phyloP scores from a whole-genome alignment of 2,329 filamentous ascomycete genomes.

The Gaeumannomyces sp. region DNA sequence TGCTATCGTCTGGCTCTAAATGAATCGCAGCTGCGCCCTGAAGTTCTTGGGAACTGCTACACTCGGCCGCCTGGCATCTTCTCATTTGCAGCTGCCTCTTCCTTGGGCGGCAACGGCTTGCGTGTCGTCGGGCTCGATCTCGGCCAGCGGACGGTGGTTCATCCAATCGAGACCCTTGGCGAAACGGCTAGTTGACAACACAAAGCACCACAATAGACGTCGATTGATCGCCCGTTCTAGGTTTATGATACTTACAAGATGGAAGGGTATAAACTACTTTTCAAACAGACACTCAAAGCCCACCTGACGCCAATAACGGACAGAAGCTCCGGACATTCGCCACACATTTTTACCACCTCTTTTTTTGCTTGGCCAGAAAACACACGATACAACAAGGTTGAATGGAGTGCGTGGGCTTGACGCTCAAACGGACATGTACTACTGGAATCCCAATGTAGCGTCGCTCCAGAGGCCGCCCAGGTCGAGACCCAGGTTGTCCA shows the following conservation, averaged over 20 bases:
- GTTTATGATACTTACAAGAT: neutral
- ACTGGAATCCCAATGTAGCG: conserved; percentile 18
- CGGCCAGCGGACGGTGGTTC: neutral
- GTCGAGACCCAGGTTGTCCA: conserved; percentile 16
- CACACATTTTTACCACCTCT: no score
- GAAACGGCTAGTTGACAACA: neutral
- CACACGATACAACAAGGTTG: no score
- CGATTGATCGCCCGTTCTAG: conserved; percentile 5
- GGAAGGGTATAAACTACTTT: neutral
- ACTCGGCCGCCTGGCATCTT: neutral
- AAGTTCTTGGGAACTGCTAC: no score
- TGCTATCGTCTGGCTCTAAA: neutral
- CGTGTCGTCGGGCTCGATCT: neutral
- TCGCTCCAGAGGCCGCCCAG: conserved; percentile 21
- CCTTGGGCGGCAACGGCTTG: neutral
- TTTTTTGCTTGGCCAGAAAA: no score
- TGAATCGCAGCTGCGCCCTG: neutral
- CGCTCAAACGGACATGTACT: neutral
- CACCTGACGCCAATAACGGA: no score
- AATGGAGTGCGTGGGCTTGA: neutral
- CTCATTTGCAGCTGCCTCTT: neutral
- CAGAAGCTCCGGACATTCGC: no score
- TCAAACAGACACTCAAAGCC: neutral
- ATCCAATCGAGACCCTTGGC: neutral
- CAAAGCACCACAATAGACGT: neutral